Base-by-base conservation (phyloP, 176 grass and related monocot species). In the Avena eriantha region DNA sequence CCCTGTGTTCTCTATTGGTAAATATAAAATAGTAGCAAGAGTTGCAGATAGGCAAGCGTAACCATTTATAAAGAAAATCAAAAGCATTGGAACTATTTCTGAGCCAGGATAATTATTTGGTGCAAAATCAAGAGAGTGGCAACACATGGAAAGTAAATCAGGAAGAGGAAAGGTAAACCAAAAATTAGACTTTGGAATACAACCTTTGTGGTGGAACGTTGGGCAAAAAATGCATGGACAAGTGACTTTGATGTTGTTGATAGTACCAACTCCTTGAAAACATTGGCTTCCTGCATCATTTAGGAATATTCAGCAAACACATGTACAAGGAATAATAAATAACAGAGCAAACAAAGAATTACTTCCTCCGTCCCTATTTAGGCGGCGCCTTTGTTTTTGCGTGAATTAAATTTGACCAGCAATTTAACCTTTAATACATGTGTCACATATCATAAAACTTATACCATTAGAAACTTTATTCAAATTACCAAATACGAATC, bases 141-240 rank as follows among this genome's bases (percentile, higher is more conserved):
- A 88, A 39, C 29, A 33, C 22, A 17, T 69, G 3, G 75, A 83
- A 86, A 83, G 10, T 54, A 77, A 66, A 83, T 76, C 23, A 86
- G 80, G 69, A 56, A 87, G 85, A 19, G 13, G 23, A 80, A 53
- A 78, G 64, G 71, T 88, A 51, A 84, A 76, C 4, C 7, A 2
- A 76, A 76, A 51, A 75, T 8, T 69, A 34, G 17, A 47, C 13
- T 29, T 59, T 74, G 11, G 55, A 67, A 39, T 43, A 85, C 46
- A 86, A 98, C 95, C 95, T 95, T 98, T 58, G 89, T 85, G 21
- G 95, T 98, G 48, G 95, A 88, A 50, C 95, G 91, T 77, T 98
- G 95, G 10, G 95, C 89, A 55, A 98, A 93, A 59, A 98, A 98
- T 33, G 81, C 87, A 88, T 98, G 95, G 68, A 98, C 93, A 84